Conservation (phyloP, 345 rosid species). For the Camelina laxa region DNA sequence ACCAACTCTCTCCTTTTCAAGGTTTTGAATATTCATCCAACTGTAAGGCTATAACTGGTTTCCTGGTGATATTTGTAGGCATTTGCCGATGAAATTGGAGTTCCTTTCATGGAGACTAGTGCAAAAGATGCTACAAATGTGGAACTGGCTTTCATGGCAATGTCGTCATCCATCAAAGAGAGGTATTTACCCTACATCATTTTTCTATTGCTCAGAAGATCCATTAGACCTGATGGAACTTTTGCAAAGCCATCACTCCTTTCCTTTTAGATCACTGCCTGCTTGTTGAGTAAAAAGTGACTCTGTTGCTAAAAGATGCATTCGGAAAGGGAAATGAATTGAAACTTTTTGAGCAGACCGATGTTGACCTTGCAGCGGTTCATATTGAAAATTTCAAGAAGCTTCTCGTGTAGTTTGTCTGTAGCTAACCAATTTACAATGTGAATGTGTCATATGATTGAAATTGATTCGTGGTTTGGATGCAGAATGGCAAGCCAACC, state of each 20-base stretch:
- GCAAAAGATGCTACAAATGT: slow-evolving; percentile 79
- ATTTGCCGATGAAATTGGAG: slow-evolving; percentile 78
- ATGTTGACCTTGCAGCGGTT: slow-evolving; percentile 18
- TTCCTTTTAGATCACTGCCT: not conserved
- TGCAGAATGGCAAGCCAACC: slow-evolving; percentile 89
- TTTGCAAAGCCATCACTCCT: not conserved
- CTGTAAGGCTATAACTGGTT: not conserved
- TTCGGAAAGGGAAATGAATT: not conserved
- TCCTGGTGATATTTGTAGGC: slow-evolving; percentile 47
- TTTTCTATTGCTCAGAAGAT: slow-evolving; percentile 11
- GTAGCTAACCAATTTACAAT: not conserved
- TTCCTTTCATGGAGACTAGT: slow-evolving; percentile 83
- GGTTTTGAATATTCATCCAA: not conserved
- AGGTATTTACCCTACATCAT: slow-evolving; percentile 46
- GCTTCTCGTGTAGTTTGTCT: slow-evolving; percentile 1
- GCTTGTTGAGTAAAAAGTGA: not conserved
- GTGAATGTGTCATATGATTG: slow-evolving; percentile 1
- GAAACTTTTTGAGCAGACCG: not conserved
- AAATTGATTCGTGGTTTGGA: slow-evolving; percentile 20
- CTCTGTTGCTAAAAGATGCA: not conserved
- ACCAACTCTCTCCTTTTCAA: not conserved
- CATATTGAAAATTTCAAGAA: not conserved
- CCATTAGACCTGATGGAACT: slow-evolving; percentile 3
- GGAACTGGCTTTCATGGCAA: slow-evolving; percentile 82
- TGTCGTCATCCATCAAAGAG: slow-evolving; percentile 77